phyloP scores from a whole-genome alignment of 768 basidiomycete genomes.

The Mycena kentingensis region DNA sequence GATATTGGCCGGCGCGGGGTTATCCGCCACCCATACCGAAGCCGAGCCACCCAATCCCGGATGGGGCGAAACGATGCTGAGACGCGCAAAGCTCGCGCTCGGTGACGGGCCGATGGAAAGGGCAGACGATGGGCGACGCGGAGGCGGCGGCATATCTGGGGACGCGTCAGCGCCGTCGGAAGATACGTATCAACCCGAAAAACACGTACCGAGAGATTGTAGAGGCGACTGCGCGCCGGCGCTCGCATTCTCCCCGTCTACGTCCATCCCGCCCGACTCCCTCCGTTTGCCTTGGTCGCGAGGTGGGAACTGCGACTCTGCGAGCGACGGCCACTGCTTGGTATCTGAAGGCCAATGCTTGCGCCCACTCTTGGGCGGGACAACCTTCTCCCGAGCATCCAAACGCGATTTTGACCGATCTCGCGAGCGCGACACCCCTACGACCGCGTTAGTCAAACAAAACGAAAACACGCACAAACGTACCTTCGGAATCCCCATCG shows the following conservation, averaged over 20 bases:
- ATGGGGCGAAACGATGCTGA: conserved; percentile 11
- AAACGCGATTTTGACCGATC: neutral
- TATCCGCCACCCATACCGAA: neutral
- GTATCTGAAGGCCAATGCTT: too few species aligned
- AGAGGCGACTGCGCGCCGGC: too few species aligned
- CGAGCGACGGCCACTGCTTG: too few species aligned
- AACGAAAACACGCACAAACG: too few species aligned
- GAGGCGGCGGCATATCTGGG: neutral
- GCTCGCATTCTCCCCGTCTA: too few species aligned
- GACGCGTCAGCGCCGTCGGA: neutral
- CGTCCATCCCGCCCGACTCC: too few species aligned
- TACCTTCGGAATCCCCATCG: conserved; percentile 22
- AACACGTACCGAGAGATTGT: too few species aligned
- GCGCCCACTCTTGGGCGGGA: too few species aligned
- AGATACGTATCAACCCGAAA: neutral
- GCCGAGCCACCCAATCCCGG: neutral
- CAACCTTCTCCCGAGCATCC: neutral
- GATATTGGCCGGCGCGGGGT: neutral
- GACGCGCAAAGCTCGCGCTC: conserved; percentile 12
- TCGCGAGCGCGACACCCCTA: too few species aligned
- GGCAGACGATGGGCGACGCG: neutral
- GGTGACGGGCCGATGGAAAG: conserved; percentile 8
- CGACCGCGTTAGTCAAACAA: too few species aligned
- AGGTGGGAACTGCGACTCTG: too few species aligned
- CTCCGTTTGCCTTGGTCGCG: too few species aligned